Conservation (phyloP, 768 basidiomycete species). For the Termitomyces sp. region DNA sequence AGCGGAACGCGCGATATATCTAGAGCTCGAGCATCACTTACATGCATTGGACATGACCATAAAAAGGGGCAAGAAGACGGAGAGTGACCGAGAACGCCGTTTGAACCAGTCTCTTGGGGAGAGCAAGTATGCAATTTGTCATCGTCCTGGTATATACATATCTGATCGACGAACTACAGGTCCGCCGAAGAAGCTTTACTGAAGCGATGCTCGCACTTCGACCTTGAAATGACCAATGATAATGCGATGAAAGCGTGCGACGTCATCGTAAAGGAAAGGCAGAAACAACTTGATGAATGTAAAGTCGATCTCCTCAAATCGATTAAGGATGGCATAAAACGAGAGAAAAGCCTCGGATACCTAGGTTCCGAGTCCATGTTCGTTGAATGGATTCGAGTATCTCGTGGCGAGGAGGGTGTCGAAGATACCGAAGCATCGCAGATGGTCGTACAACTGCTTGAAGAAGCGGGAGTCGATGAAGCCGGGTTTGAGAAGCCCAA, state of each 20-base stretch:
- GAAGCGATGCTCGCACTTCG: conserved; percentile 95
- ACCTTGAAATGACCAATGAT: conserved; percentile 64
- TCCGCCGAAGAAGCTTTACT: conserved; percentile 89
- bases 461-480: conserved; percentile 45
- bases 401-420: conserved; percentile 56
- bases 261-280: conserved; percentile 80
- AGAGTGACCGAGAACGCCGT: conserved; percentile 88
- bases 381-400: conserved; percentile 69
- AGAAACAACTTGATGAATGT: conserved; percentile 75
- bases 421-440: conserved; percentile 76
- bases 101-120: conserved; percentile 83
- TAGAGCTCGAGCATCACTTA: conserved; percentile 91
- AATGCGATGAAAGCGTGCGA: conserved; percentile 93
- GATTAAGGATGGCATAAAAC: conserved; percentile 58
- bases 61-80: conserved; percentile 55
- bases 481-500: conserved; percentile 38
- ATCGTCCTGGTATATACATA: neutral
- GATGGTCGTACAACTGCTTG: conserved; percentile 52
- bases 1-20: conserved; percentile 90
- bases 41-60: conserved; percentile 87
- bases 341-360: conserved; percentile 65
- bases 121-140: conserved; percentile 58
- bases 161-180: conserved; percentile 29
- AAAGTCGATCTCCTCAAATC: conserved; percentile 64
- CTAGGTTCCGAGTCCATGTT: conserved; percentile 71